Conservation (phyloP, 2,329 filamentous ascomycete species). For the Alternaria triticimaculans region DNA sequence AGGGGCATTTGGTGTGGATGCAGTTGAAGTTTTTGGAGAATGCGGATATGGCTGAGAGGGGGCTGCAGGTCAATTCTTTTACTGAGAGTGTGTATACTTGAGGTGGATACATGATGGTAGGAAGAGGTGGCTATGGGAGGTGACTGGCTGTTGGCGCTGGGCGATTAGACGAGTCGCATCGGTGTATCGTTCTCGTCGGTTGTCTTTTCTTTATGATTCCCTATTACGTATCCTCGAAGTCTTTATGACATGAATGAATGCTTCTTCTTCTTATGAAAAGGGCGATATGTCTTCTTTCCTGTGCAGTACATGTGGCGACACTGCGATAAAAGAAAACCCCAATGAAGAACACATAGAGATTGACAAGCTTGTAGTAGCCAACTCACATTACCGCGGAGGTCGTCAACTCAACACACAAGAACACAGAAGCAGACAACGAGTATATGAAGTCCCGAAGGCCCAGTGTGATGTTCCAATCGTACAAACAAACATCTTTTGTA, state of each 20-base stretch:
- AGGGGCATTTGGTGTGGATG: constrained; percentile 94
- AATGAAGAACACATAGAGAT: not conserved
- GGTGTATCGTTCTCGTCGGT: not conserved
- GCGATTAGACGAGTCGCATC: not conserved
- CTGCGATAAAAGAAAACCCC: too few species aligned
- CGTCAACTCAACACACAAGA: not conserved
- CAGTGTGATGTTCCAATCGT: not conserved
- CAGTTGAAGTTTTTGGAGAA: constrained; percentile 86
- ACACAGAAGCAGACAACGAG: not conserved
- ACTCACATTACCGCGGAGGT: not conserved
- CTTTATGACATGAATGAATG: not conserved
- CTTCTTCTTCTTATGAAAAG: not conserved
- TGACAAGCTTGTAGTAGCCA: not conserved
- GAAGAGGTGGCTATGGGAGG: not conserved
- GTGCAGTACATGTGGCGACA: too few species aligned
- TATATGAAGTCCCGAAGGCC: not conserved
- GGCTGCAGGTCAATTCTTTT: constrained; percentile 81
- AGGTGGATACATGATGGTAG: not conserved
- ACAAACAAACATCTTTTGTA: too few species aligned
- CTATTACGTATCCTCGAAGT: not conserved
- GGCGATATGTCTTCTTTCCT: too few species aligned
- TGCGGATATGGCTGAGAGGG: constrained; percentile 87
- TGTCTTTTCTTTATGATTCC: not conserved
- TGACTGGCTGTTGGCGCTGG: not conserved
- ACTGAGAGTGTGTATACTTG: constrained; percentile 85